These are phyloP conservation scores for Phaeosphaeriaceae sp. DNA, from an alignment of 2,329 filamentous ascomycete genomes.

Conservation along the genomic window DNA sequence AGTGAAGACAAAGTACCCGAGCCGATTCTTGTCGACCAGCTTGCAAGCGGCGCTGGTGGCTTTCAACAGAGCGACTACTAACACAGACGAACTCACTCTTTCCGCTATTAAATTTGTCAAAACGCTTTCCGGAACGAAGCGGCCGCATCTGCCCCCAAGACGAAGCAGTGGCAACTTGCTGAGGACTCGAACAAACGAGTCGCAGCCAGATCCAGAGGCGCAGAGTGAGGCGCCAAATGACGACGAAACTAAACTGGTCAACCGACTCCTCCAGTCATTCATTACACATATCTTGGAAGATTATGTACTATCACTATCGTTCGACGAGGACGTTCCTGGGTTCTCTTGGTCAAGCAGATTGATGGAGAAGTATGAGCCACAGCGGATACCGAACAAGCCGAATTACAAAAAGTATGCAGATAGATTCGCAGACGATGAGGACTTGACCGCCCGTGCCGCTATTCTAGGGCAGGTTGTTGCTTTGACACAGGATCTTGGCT, in stretches of 20 bases:
- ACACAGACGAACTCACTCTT: slow-evolving; percentile 70
- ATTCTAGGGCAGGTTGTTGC: slow-evolving; percentile 77
- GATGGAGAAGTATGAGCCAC: slow-evolving; percentile 72
- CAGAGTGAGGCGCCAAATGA: slow-evolving; percentile 53
- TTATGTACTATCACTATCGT: slow-evolving; percentile 66
- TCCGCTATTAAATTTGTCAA: slow-evolving; percentile 75
- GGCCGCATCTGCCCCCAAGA: slow-evolving; percentile 69
- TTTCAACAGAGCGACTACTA: slow-evolving; percentile 65
- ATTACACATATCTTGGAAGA: slow-evolving; percentile 79
- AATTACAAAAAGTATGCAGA: slow-evolving; percentile 67
- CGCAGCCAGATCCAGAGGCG: slow-evolving; percentile 63
- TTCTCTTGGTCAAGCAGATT: slow-evolving; percentile 63
- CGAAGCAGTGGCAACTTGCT: slow-evolving; percentile 59
- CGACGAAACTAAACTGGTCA: slow-evolving; percentile 67
- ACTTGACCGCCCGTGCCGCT: slow-evolving; percentile 67
- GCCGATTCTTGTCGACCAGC: slow-evolving; percentile 78
- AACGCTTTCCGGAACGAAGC: slow-evolving; percentile 69
- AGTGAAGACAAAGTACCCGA: slow-evolving; percentile 79
- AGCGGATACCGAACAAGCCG: slow-evolving; percentile 63
- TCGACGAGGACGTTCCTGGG: slow-evolving; percentile 56
- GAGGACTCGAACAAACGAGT: slow-evolving; percentile 43
- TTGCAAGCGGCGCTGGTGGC: slow-evolving; percentile 73
- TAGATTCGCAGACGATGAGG: slow-evolving; percentile 69
- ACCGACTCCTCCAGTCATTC: slow-evolving; percentile 74
- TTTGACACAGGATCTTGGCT: slow-evolving; percentile 64